Conservation (phyloP, 495 filamentous ascomycete genomes). For the Hypoxylon lenormandii region DNA sequence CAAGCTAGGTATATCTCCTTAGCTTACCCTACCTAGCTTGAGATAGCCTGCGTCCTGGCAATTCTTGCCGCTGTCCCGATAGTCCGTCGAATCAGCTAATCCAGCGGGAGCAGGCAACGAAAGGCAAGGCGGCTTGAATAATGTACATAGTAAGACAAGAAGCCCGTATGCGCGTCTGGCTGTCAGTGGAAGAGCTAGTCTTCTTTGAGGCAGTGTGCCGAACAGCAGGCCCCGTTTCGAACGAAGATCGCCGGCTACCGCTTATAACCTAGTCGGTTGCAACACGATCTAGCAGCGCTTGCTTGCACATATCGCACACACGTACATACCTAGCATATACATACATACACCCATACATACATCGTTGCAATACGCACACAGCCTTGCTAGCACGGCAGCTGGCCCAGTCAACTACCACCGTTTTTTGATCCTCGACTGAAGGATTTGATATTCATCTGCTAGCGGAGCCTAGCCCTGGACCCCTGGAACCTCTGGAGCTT, state of each 20-base stretch:
- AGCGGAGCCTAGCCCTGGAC: constrained; percentile 37
- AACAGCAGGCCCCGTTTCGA: constrained; percentile 52
- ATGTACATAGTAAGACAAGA: constrained; percentile 28
- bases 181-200: constrained; percentile 47
- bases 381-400: constrained; percentile 42
- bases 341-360: constrained; percentile 6
- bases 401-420: constrained; percentile 33
- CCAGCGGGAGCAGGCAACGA: constrained; percentile 11
- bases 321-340: constrained; percentile 9
- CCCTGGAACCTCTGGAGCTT: background rate
- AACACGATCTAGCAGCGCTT: constrained; percentile 51
- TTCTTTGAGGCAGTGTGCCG: constrained; percentile 56
- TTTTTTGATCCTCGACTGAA: constrained; percentile 45
- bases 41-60: constrained; percentile 24
- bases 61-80: constrained; percentile 38
- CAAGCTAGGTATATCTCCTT: constrained; percentile 1
- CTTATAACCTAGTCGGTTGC: constrained; percentile 49
- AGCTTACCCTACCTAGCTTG: background rate
- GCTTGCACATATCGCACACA: constrained; percentile 27
- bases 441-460: constrained; percentile 43
- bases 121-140: background rate
- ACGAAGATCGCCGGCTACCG: constrained; percentile 55
- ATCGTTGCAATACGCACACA: constrained; percentile 14
- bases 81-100: constrained; percentile 30
- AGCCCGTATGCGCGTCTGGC: constrained; percentile 37